Evolutionary conservation across 108 stramenopile genomes (phyloP).

Genomic region (Skeletonema menzelii): DNA sequence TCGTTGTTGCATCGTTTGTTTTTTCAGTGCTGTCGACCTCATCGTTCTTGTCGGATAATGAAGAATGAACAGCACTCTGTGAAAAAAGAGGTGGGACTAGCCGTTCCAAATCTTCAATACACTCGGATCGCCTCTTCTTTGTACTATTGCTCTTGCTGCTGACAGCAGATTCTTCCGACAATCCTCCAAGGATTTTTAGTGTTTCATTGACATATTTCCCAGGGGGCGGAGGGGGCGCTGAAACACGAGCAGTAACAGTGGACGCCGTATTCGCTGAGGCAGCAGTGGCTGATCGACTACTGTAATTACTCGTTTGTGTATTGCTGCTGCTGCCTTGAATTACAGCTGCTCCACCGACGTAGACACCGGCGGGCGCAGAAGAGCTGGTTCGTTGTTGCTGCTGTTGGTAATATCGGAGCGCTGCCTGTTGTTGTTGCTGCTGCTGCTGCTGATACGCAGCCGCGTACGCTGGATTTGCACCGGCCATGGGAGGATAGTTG

Average conservation of each 20-base stretch:
- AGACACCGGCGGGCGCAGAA: neutral
- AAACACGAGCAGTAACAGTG: neutral
- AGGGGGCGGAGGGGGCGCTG: neutral
- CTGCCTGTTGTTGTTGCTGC: constrained; percentile 10
- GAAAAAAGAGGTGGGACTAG: constrained; percentile 22
- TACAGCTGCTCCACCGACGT: neutral
- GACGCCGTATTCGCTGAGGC: neutral
- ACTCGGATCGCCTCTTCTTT: constrained; percentile 13
- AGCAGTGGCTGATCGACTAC: neutral
- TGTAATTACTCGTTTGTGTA: neutral
- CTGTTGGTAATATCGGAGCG: constrained; percentile 5
- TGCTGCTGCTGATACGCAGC: constrained; percentile 9
- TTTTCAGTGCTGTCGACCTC: neutral
- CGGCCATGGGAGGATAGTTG: neutral
- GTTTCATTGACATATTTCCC: neutral
- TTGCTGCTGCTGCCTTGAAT: neutral
- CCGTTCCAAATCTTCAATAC: constrained; percentile 10
- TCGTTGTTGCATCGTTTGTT: neutral
- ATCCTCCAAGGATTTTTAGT: neutral
- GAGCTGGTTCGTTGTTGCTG: no score
- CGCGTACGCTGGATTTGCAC: constrained; percentile 2
- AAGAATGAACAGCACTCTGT: neutral
- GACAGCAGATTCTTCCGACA: neutral
- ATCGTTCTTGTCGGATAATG: neutral
- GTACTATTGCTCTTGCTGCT: neutral